Evolutionary conservation across 768 basidiomycete species (phyloP).

Genomic region (Multifurca ochricompacta): DNA sequence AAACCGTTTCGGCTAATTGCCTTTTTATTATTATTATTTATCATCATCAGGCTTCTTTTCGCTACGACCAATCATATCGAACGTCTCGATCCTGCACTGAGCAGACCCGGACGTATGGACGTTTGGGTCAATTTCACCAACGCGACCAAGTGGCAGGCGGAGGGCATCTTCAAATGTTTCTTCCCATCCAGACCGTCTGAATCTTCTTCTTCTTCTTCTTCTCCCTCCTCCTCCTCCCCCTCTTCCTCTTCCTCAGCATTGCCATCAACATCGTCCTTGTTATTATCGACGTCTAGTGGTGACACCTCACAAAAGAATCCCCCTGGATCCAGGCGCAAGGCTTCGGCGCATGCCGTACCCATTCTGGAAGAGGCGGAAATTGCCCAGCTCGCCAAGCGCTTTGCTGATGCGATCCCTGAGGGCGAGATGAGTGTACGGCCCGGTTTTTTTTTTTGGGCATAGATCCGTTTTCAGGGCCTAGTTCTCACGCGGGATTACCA

Average conservation of each 20-base stretch:
- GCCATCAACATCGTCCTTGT: neutral
- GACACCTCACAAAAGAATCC: slow-evolving; percentile 59
- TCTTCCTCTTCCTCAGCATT: too few relatives aligned
- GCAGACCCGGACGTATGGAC: slow-evolving; percentile 85
- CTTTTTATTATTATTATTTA: slow-evolving; percentile 16
- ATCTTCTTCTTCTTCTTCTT: too few relatives aligned
- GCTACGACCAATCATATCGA: slow-evolving; percentile 94
- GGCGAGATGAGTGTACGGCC: slow-evolving; percentile 74
- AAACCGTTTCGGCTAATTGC: neutral
- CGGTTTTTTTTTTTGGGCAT: neutral
- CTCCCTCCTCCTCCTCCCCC: too few relatives aligned
- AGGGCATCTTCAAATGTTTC: slow-evolving; percentile 91
- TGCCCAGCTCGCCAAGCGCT: slow-evolving; percentile 67
- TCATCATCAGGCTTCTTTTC: slow-evolving; percentile 58
- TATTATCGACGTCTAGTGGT: slow-evolving; percentile 14
- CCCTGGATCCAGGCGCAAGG: slow-evolving; percentile 66
- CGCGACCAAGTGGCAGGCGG: slow-evolving; percentile 88
- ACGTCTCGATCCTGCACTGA: slow-evolving; percentile 82
- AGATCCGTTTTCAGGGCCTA: neutral
- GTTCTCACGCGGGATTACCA: slow-evolving; percentile 5
- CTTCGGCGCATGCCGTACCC: slow-evolving; percentile 47
- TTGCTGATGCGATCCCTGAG: slow-evolving; percentile 78
- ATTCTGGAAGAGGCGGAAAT: slow-evolving; percentile 71
- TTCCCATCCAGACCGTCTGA: slow-evolving; percentile 59
- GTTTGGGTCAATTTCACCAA: slow-evolving; percentile 90